Evolutionary conservation across 2,329 filamentous ascomycete genomes (phyloP), one percentile per base, ranked within the genome.

Genomic region (Aspergillus pseudotamarii): DNA sequence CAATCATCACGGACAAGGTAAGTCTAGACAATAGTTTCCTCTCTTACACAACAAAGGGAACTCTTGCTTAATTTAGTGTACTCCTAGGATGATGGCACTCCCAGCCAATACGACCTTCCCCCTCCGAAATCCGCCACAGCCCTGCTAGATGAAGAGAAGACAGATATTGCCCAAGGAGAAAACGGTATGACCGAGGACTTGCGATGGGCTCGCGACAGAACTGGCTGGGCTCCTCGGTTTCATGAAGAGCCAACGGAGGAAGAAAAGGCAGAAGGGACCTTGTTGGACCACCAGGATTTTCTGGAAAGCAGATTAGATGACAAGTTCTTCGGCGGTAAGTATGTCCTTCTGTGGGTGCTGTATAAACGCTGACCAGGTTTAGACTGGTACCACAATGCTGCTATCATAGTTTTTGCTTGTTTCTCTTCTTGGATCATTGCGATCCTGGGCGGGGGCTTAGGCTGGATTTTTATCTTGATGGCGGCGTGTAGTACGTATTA

Each of bases 311-410:
- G 89, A 77, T 80, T 99, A 41, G 88, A 94, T 48, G 94, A 98
- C 75, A 92, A 92, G 75, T 92, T 96, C 77, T 99, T 91, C 76
- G 95, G 95, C 75, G 91, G 90, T 91, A 80, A 71, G 85, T 69
- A 51, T 28, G 68, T 11, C 23, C 14, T 11, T n/a, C 23, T 9
- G 41, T 21, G 5, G 16, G 10, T 46, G 43, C n/a, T 21, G 12
- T 9, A 11, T 34, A 12, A 11, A 46, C 28, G 58, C 62, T 67
- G 53, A 68, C 57, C 14, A n/a, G n/a, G n/a, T 41, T 26, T 45
- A 92, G 93, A 98, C 77, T 99, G 95, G 95, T 99, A 98, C 78
- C 94, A 99, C 79, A 99, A 99, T 78, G 89, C 94, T 3, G 95
- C 84, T n/a, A 82, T 99, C 65, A 97, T 99, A 74, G 85, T 94